phyloP scores from a whole-genome alignment of 345 rosid genomes.

The Rubroshorea leprosula region DNA sequence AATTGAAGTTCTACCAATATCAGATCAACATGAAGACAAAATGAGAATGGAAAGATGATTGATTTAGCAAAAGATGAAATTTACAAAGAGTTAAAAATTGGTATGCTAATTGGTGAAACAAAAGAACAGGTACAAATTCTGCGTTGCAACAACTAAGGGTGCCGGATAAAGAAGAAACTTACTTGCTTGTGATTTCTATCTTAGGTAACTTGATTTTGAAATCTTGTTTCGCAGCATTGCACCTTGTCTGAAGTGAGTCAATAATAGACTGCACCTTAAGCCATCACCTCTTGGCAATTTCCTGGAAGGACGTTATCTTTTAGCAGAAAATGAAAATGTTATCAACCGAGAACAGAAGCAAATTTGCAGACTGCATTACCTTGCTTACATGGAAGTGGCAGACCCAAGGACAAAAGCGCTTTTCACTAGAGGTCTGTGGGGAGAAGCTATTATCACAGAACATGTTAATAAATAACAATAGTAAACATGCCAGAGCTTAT shows the following conservation, averaged over 20 bases:
- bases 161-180: slow-evolving; percentile 28
- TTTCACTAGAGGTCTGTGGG: slow-evolving; percentile 30
- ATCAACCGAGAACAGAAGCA: background rate
- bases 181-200: slow-evolving; percentile 49
- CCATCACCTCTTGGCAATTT: slow-evolving; percentile 45
- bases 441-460: slow-evolving; percentile 46
- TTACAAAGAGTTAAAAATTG: too few relatives aligned
- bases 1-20: too few relatives aligned
- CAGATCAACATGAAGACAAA: too few relatives aligned
- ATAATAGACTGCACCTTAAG: slow-evolving; percentile 41
- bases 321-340: background rate
- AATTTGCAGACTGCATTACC: slow-evolving; percentile 33
- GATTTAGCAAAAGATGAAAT: too few relatives aligned
- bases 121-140: too few relatives aligned
- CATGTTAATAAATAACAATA: slow-evolving; percentile 18
- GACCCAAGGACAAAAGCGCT: slow-evolving; percentile 61
- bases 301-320: slow-evolving; percentile 37
- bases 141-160: background rate
- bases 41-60: too few relatives aligned
- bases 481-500: background rate
- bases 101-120: too few relatives aligned
- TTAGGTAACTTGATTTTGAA: slow-evolving; percentile 31
- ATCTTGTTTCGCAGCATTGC: slow-evolving; percentile 24
- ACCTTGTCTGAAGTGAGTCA: slow-evolving; percentile 41
- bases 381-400: slow-evolving; percentile 75